phyloP scores from a whole-genome alignment of 495 filamentous ascomycete genomes.

The Copromyces sp. region DNA sequence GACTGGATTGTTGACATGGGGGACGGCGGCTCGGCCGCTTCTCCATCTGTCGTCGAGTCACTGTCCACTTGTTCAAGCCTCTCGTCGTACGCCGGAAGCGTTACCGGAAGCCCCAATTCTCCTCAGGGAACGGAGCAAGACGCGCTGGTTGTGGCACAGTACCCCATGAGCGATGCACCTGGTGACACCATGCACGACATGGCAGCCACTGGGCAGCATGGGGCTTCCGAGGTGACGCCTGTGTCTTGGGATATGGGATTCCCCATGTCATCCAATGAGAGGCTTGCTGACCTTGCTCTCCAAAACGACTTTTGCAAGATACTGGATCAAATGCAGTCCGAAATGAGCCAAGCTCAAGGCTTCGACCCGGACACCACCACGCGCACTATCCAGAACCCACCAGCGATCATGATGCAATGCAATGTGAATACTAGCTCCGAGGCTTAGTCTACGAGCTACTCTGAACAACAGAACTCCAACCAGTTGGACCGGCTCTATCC shows the following conservation, averaged over 20 bases:
- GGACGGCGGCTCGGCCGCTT: neutral
- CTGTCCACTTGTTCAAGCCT: neutral
- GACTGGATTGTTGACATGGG: neutral
- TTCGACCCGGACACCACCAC: neutral
- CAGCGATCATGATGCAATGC: neutral
- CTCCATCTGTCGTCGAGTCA: neutral
- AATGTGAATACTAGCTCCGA: neutral
- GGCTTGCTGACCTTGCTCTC: neutral
- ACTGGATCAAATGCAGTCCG: neutral
- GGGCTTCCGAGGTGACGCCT: neutral
- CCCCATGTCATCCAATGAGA: neutral
- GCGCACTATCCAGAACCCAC: neutral
- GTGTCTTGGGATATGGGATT: neutral
- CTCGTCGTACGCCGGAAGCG: neutral
- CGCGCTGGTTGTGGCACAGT: neutral
- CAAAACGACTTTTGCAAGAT: neutral
- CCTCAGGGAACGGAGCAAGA: neutral
- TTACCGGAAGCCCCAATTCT: fast-evolving
- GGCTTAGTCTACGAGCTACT: neutral
- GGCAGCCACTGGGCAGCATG: neutral
- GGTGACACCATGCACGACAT: neutral
- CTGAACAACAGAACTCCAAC: neutral
- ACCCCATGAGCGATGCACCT: neutral
- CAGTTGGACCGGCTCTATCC: neutral
- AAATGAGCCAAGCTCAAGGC: neutral